Evolutionary conservation across 441 rosid species (phyloP), one percentile per base, ranked within the genome.

Genomic region (Monsonia emarginata): DNA sequence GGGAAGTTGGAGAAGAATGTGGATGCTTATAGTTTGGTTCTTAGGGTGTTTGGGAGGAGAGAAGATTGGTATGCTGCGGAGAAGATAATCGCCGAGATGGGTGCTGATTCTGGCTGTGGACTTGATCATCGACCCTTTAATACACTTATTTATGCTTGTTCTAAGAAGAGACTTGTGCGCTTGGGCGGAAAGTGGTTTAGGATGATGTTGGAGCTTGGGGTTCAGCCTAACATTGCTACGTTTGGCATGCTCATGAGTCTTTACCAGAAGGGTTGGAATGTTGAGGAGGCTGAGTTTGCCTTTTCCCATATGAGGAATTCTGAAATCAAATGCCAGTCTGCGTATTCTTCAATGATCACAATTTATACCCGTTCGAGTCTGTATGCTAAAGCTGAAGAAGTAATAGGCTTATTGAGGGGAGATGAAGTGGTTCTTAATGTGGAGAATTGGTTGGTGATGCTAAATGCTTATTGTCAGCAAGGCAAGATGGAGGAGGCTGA

Each of bases 181-280:
- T 65, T 85, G 72, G 81, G 80, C 30, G 77, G 77, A 4, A 88
- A 83, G 65, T 91, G 96, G 96, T 89, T 91, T 69, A 73, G 60
- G 62, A 76, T 85, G 95, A 88, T 91, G 96, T 65, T 91, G 83
- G 91, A 81, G 65, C 62, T 77, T 16, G 81, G 83, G 61, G 85
- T 86, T 70, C 64, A 18, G 76, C 96, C 98, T 30, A 86, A 86
- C 56, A 78, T 84, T 64, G 98, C 95, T 6, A 86, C 95, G 0
- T 82, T 86, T 72, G 95, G 97, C 32, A 89, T 87, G 98, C 84
- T 91, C 27, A 85, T 86, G 95, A 79, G 83, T 71, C 88, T 91
- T 65, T 89, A 81, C 73, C 86, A 77, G 70, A 91, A 89, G 80
- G 80, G 88, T 46, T 80, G 88, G 88, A 85, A 80, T 67, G 86